Conservation (phyloP, 495 filamentous ascomycete species). For the Neurospora africana region DNA sequence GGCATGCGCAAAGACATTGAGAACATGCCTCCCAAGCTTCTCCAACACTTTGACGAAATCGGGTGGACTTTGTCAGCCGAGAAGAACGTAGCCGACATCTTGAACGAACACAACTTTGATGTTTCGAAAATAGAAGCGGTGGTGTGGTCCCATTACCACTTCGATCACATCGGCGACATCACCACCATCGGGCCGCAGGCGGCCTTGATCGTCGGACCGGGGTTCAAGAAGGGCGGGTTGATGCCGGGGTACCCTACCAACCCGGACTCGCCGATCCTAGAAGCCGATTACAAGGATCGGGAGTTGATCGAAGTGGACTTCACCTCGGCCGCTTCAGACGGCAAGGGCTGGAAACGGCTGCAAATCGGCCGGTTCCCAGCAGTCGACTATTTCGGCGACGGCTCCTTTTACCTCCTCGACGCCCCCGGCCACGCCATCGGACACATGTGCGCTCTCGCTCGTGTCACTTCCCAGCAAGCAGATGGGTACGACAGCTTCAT, state of each 20-base stretch:
- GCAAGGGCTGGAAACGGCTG: conserved; percentile 8
- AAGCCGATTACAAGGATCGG: conserved; percentile 33
- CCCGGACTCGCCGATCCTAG: conserved; percentile 27
- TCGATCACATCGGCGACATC: conserved; percentile 51
- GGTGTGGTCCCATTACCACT: conserved; percentile 51
- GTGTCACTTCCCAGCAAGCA: conserved; percentile 28
- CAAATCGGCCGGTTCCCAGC: conserved; percentile 41
- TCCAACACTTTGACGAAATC: conserved; percentile 10
- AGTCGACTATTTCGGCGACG: conserved; percentile 52
- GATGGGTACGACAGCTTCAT: conserved; percentile 36
- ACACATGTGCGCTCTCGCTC: conserved; percentile 46
- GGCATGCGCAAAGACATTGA: conserved; percentile 43
- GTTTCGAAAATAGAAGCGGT: conserved; percentile 42
- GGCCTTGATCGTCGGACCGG: conserved; percentile 46
- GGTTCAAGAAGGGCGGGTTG: conserved; percentile 36
- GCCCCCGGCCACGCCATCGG: conserved; percentile 47
- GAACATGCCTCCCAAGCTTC: conserved; percentile 30
- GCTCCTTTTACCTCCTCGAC: conserved; percentile 48
- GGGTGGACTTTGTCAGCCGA: conserved; percentile 26
- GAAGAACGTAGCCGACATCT: conserved; percentile 40
- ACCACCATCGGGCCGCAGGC: conserved; percentile 39
- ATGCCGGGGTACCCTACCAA: conserved; percentile 43
- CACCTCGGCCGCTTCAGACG: not conserved
- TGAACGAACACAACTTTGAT: conserved; percentile 36
- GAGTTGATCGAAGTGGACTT: conserved; percentile 39